Evolutionary conservation across 306 rosid genomes (phyloP), one percentile per base, ranked within the genome.

Genomic region (Malus fusca): DNA sequence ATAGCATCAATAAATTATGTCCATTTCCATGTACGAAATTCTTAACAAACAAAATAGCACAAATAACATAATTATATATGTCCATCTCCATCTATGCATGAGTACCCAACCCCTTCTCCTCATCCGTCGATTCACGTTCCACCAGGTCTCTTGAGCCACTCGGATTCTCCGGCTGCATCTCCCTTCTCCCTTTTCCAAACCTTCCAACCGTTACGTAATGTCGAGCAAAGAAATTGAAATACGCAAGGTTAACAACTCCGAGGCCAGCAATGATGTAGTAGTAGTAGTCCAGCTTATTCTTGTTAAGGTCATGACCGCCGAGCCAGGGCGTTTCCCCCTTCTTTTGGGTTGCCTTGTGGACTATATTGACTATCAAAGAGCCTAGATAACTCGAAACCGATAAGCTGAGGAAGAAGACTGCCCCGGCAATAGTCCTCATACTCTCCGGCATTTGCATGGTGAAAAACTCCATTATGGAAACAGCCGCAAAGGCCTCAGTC

Each of bases 391-490:
- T 86, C 25, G 97, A 84, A 60, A 84, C 35, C 21, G 98, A 88
- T 72, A 88, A 62, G 77, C 91, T 88, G 30, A 91, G 79, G 72
- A 89, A 93, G 80, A 93, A 91, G 21, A 89, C 5, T 17, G 92
- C 98, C 22, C 96, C 97, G 8, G 97, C 87, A 59, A 88, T 87
- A 1, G 96, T 90, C 23, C 97, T 88, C 97, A 89, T 86, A 44
- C 82, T 85, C 77, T 91, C 96, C n/a, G 96, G 88, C 88, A 87
- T 66, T 53, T 87, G 84, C 78, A 76, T 75, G 8, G 93, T 89
- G 15, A 93, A 85, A 71, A 89, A 86, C 35, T 93, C 98, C 97
- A 91, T 88, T 17, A 91, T 61, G 26, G 96, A 84, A 66, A 93
- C 88, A 18, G 82, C 85, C 2, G 88, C 81, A 78, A 91, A 93